These are phyloP conservation scores for Xerocomellus intermedius DNA, from an alignment of 768 basidiomycete species.

Conservation along the genomic window DNA sequence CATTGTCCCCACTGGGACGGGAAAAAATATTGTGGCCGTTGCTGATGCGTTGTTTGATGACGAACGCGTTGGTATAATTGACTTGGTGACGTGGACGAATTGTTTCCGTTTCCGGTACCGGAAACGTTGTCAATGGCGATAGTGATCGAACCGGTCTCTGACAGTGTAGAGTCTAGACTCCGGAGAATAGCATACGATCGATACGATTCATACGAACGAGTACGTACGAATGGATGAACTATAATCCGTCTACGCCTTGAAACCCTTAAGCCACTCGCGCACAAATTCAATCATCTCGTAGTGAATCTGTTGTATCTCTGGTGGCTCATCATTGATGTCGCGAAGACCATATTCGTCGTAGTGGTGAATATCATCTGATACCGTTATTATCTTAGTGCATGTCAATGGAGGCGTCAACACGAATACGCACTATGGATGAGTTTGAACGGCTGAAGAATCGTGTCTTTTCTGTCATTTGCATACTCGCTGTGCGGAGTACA, in stretches of 20 bases:
- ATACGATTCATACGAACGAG: background rate
- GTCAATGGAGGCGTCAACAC: background rate
- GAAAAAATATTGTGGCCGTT: background rate
- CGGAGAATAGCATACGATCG: background rate
- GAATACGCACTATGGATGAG: constrained; percentile 69
- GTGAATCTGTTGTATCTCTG: constrained; percentile 79
- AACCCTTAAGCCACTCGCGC: constrained; percentile 62
- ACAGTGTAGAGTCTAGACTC: background rate
- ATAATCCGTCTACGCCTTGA: constrained; percentile 18
- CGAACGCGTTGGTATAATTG: no score
- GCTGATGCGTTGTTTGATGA: background rate
- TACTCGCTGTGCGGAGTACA: constrained; percentile 79
- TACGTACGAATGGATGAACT: background rate
- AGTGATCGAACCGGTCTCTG: background rate
- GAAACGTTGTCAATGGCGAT: background rate
- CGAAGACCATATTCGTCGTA: constrained; percentile 71
- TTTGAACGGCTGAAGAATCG: constrained; percentile 76
- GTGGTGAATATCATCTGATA: constrained; percentile 66
- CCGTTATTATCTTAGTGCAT: background rate
- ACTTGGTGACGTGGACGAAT: background rate
- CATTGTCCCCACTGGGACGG: background rate
- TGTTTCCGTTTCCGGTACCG: background rate
- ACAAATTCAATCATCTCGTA: constrained; percentile 79
- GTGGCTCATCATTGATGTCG: constrained; percentile 63
- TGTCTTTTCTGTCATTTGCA: constrained; percentile 67